phyloP scores from a whole-genome alignment of 2,329 filamentous ascomycete genomes.

The Endothia cerciana region DNA sequence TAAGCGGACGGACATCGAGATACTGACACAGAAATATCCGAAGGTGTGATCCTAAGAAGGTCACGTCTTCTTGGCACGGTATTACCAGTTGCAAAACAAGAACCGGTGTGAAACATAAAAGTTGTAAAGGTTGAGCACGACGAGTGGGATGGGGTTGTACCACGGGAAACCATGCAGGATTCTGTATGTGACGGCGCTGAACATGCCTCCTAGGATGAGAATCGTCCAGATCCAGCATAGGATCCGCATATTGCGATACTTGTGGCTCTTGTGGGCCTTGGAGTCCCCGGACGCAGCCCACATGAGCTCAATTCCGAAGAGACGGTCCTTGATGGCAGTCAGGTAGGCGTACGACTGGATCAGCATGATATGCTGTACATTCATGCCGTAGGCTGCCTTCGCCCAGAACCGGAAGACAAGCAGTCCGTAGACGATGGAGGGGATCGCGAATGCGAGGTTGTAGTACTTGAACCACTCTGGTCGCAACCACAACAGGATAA shows the following conservation, averaged over 20 bases:
- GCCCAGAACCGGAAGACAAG: conserved; percentile 46
- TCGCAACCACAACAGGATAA: conserved; percentile 44
- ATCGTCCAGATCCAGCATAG: conserved; percentile 44
- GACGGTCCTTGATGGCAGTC: conserved; percentile 46
- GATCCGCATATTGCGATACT: conserved; percentile 48
- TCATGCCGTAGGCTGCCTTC: conserved; percentile 45
- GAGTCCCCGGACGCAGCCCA: conserved; percentile 46
- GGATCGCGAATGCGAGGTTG: conserved; percentile 48
- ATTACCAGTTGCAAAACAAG: conserved; percentile 39
- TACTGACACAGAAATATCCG: neutral
- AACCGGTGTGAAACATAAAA: conserved; percentile 46
- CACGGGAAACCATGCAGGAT: conserved; percentile 41
- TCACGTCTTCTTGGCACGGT: neutral
- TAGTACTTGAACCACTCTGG: conserved; percentile 48
- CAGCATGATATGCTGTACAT: conserved; percentile 47
- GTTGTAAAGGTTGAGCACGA: conserved; percentile 45
- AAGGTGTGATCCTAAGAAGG: neutral
- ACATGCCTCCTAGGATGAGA: conserved; percentile 38
- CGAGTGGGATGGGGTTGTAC: conserved; percentile 45
- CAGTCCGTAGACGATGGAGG: conserved; percentile 44
- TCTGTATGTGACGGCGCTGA: conserved; percentile 41
- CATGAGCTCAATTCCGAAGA: conserved; percentile 44
- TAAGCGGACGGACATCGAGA: neutral
- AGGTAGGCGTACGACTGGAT: conserved; percentile 48
- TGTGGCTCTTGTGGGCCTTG: conserved; percentile 47